These are phyloP conservation scores for Dactylella cylindrospora DNA, from an alignment of 2,329 filamentous ascomycete species.

Conservation along the genomic window DNA sequence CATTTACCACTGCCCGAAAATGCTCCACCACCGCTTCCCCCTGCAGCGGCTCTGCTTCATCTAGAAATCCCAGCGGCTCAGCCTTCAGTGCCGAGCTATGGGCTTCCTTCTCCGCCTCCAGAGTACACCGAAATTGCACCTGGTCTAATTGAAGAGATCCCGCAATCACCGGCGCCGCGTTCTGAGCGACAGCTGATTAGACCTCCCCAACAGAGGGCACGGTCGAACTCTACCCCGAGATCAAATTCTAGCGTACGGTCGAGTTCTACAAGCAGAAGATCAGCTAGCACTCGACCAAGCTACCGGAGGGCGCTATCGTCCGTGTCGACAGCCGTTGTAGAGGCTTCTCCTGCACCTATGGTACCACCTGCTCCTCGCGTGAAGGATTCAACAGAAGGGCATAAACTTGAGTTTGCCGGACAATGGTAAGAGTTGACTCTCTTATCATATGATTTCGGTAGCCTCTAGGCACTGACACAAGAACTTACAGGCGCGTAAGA, in stretches of 20 bases:
- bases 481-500: slow-evolving; percentile 17
- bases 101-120: slow-evolving; percentile 34
- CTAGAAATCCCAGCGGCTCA: slow-evolving; percentile 8
- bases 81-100: slow-evolving; percentile 1
- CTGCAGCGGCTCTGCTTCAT: slow-evolving; percentile 8
- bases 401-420: slow-evolving; percentile 38
- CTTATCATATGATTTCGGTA: neutral
- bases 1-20: slow-evolving; percentile 23
- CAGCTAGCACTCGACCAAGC: slow-evolving; percentile 27
- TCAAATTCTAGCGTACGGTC: too few relatives aligned
- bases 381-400: slow-evolving; percentile 8
- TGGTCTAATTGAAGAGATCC: slow-evolving; percentile 11
- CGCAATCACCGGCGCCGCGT: neutral
- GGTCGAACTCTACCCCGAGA: neutral
- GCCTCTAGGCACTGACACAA: neutral
- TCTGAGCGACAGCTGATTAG: slow-evolving; percentile 31
- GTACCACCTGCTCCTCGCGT: neutral
- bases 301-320: slow-evolving; percentile 27
- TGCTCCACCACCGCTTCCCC: slow-evolving; percentile 18
- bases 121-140: slow-evolving; percentile 40
- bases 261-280: slow-evolving; percentile 13
- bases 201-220: slow-evolving; percentile 4
- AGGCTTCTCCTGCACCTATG: neutral
- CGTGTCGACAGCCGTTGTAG: slow-evolving; percentile 5
- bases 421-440: slow-evolving; percentile 24